A percentile compares a stretch with the other conserved stretches of the same genome.
Conservation (phyloP, 2,329 filamentous ascomycete genomes). For the Cadophora luteo-olivacea region DNA sequence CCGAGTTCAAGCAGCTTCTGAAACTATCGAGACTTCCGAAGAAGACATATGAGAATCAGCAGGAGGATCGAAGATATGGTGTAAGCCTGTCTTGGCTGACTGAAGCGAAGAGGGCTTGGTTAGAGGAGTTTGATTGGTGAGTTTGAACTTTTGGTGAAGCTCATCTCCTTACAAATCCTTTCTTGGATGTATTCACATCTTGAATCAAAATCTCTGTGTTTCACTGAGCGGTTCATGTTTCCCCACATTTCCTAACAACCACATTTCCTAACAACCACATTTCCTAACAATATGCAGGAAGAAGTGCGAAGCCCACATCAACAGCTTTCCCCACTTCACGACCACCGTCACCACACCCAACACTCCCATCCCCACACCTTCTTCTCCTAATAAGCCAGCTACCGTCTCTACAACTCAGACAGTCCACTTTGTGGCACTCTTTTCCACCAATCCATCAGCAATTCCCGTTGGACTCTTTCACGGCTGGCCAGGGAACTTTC, state of each 20-base stretch:
- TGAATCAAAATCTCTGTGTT: background rate
- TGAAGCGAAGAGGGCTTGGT: conserved; percentile 27
- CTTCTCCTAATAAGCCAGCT: background rate
- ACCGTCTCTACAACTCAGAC: conserved; percentile 11
- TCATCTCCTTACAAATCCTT: too few species aligned
- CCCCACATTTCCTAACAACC: too few species aligned
- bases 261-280: too few species aligned
- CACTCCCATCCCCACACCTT: conserved; percentile 1
- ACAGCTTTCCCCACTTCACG: conserved; percentile 27
- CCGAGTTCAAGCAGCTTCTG: conserved; percentile 17
- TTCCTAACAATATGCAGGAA: conserved; percentile 17
- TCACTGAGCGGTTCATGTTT: too few species aligned
- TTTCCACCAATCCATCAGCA: conserved; percentile 31
- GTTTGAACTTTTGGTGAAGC: conserved; percentile 25
- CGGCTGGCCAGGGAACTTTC: conserved; percentile 35
- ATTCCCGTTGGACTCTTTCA: conserved; percentile 32
- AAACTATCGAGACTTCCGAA: conserved; percentile 26
- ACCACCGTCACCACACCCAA: conserved; percentile 12
- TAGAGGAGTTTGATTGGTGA: conserved; percentile 34
- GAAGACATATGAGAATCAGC: conserved; percentile 30
- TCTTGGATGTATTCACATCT: too few species aligned
- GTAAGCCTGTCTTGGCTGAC: conserved; percentile 26
- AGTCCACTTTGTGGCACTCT: conserved; percentile 33
- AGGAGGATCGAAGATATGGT: conserved; percentile 22
- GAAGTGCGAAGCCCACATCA: conserved; percentile 26